phyloP scores from a whole-genome alignment of 2,329 filamentous ascomycete genomes.

The Neocucurbitaria cava region DNA sequence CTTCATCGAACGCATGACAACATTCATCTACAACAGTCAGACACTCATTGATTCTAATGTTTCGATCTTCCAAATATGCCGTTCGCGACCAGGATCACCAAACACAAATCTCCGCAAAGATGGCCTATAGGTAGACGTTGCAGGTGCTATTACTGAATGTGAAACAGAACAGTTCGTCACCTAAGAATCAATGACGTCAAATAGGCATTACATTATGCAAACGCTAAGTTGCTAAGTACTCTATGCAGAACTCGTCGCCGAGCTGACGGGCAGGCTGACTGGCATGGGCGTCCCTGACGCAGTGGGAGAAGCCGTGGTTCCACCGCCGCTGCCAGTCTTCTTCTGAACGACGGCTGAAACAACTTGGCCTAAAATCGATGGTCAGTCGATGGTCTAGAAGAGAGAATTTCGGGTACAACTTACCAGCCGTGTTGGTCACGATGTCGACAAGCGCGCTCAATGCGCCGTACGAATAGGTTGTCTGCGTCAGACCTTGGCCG shows the following conservation, averaged over 20 bases:
- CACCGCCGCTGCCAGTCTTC: conserved; percentile 28
- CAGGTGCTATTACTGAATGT: neutral
- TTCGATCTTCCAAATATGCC: neutral
- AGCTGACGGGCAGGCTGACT: conserved; percentile 38
- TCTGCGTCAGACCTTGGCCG: conserved; percentile 54
- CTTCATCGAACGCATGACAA: neutral
- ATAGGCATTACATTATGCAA: conserved; percentile 17
- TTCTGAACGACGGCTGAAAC: conserved; percentile 58
- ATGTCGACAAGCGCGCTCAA: conserved; percentile 62
- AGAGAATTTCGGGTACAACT: neutral
- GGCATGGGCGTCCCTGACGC: conserved; percentile 37
- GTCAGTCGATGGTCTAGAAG: neutral
- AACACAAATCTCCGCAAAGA: too few relatives aligned
- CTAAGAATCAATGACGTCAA: neutral
- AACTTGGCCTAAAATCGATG: conserved; percentile 54
- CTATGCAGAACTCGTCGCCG: conserved; percentile 27
- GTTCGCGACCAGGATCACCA: neutral
- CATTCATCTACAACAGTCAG: neutral
- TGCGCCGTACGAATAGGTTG: conserved; percentile 60
- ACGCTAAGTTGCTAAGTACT: neutral
- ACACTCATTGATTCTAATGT: neutral
- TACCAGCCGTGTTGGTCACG: conserved; percentile 58
- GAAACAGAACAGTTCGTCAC: neutral
- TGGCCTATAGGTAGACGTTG: too few relatives aligned
- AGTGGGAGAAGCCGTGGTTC: conserved; percentile 18